A percentile compares a stretch with the other conserved stretches of the same genome.
Evolutionary conservation across 345 rosid genomes (phyloP).

Genomic region (Brassica carinata): DNA sequence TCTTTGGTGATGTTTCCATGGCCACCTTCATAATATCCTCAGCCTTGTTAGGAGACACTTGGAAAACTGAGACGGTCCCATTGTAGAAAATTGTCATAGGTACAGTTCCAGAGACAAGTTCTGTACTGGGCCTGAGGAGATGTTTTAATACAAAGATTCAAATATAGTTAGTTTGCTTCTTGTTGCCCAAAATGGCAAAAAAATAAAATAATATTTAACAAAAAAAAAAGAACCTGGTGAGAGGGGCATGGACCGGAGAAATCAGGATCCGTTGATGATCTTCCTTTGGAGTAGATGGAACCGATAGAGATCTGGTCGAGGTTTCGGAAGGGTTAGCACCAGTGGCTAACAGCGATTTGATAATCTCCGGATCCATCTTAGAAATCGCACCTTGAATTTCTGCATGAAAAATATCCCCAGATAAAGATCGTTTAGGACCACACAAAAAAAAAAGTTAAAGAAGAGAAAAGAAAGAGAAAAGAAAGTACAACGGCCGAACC

Average conservation of each 20-base stretch:
- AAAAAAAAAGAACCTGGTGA: constrained; percentile 40
- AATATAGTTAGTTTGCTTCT: neutral
- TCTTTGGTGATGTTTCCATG: constrained; percentile 45
- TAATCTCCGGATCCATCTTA: constrained; percentile 73
- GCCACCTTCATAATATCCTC: constrained; percentile 64
- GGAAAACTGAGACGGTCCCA: constrained; percentile 70
- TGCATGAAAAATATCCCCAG: constrained; percentile 19
- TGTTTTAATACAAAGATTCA: neutral
- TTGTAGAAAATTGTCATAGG: constrained; percentile 92
- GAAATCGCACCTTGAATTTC: constrained; percentile 85
- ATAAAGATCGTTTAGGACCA: neutral
- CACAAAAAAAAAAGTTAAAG: accelerated
- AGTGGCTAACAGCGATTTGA: constrained; percentile 70
- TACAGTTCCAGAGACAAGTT: constrained; percentile 44
- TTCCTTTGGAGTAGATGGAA: constrained; percentile 57
- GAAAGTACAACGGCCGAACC: constrained; percentile 37
- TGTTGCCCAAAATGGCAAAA: neutral
- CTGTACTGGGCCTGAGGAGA: constrained; percentile 34
- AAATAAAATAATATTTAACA: neutral
- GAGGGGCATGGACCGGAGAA: constrained; percentile 46
- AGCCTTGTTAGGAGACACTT: constrained; percentile 66
- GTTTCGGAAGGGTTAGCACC: constrained; percentile 30
- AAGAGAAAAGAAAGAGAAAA: neutral
- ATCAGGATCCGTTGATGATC: constrained; percentile 38
- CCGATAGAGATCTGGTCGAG: constrained; percentile 36